Conservation (phyloP, 805 yeast genomes). For the Zygosaccharomyces siamensis region DNA sequence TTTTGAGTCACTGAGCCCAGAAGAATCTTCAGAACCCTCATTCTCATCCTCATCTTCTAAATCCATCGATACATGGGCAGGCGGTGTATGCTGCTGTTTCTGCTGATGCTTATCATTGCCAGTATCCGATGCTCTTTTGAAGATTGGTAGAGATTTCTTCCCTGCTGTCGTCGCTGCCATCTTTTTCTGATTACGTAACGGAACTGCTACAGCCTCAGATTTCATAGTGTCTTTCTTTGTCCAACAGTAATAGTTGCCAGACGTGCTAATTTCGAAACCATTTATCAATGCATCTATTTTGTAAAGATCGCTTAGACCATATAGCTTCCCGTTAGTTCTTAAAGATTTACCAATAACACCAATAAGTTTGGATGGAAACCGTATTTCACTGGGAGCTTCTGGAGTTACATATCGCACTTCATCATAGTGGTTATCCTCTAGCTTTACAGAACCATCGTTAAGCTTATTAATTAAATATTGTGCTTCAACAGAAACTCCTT, state of each 20-base stretch:
- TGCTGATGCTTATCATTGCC: conserved; percentile 30
- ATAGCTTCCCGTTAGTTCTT: conserved; percentile 42
- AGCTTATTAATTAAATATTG: conserved; percentile 59
- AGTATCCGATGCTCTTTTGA: conserved; percentile 22
- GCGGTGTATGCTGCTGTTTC: background rate
- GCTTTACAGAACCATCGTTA: conserved; percentile 42
- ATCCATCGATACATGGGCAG: conserved; percentile 33
- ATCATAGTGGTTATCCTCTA: conserved; percentile 39
- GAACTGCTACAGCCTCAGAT: conserved; percentile 29
- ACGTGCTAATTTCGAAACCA: conserved; percentile 48
- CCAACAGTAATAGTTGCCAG: conserved; percentile 43
- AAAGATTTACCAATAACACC: conserved; percentile 39
- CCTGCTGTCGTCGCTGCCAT: conserved; percentile 13
- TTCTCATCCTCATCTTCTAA: conserved; percentile 34
- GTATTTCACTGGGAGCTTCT: conserved; percentile 39
- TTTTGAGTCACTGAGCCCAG: conserved; percentile 41
- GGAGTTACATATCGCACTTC: conserved; percentile 55
- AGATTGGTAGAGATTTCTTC: conserved; percentile 20
- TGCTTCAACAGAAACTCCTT: conserved; percentile 31
- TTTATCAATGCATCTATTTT: conserved; percentile 58
- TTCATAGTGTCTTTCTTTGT: conserved; percentile 42
- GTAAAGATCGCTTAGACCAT: conserved; percentile 44
- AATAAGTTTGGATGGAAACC: conserved; percentile 45
- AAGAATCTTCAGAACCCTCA: conserved; percentile 33
- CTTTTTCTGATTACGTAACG: conserved; percentile 23